Conservation (phyloP, 2,329 filamentous ascomycete genomes). For the Aspergillus ustus region DNA sequence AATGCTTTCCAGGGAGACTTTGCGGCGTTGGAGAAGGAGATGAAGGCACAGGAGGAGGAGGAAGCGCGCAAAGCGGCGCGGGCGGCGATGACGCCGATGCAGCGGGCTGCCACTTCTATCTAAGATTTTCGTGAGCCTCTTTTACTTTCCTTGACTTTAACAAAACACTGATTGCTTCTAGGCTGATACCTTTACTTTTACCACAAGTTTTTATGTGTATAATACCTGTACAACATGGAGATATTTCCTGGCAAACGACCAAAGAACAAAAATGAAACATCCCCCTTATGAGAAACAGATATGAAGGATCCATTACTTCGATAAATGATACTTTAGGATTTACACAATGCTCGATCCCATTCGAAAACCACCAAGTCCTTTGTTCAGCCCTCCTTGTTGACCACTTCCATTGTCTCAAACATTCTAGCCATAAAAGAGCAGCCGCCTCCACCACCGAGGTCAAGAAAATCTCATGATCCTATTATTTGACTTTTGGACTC, state of each 20-base stretch:
- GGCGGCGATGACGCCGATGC: neutral
- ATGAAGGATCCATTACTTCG: neutral
- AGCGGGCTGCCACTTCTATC: slow-evolving; percentile 17
- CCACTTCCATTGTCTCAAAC: neutral
- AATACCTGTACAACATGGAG: slow-evolving; percentile 9
- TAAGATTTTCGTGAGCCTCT: slow-evolving; percentile 1
- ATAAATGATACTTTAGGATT: neutral
- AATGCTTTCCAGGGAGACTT: slow-evolving; percentile 53
- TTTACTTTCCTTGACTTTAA: neutral
- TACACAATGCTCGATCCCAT: neutral
- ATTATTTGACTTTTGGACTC: neutral
- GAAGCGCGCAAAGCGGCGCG: slow-evolving; percentile 19
- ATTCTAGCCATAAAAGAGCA: neutral
- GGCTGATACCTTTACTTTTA: neutral
- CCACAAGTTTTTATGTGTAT: neutral
- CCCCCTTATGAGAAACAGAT: neutral
- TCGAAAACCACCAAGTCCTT: neutral
- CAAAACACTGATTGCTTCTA: neutral
- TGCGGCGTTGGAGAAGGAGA: slow-evolving; percentile 47
- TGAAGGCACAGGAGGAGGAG: slow-evolving; percentile 49
- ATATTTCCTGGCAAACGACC: neutral
- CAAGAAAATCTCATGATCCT: neutral
- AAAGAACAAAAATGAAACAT: neutral
- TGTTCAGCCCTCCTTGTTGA: neutral
- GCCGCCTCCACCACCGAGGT: neutral